phyloP scores from a whole-genome alignment of 495 filamentous ascomycete species.

The Achaetomiella virescens region DNA sequence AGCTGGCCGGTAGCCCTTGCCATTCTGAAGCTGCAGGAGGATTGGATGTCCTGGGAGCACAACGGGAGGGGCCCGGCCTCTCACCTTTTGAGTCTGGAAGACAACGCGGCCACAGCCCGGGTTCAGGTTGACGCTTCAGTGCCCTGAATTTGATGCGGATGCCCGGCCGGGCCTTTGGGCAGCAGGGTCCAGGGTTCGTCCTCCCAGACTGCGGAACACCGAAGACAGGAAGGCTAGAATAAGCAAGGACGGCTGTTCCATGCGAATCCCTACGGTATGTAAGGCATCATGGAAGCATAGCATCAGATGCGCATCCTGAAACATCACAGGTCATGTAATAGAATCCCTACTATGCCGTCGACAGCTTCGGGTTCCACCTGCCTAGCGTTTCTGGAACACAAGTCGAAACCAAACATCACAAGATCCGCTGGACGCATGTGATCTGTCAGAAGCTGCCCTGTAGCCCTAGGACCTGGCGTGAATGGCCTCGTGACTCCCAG shows the following conservation, averaged over 20 bases:
- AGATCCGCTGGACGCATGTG: neutral
- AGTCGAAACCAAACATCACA: neutral
- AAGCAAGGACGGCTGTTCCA: neutral
- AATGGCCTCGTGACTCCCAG: neutral
- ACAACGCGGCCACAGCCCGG: neutral
- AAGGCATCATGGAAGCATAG: neutral
- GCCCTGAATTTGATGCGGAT: neutral
- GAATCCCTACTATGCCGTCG: neutral
- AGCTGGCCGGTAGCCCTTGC: neutral
- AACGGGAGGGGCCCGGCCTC: neutral
- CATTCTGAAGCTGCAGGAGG: neutral
- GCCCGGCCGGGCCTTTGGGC: neutral
- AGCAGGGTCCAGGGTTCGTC: neutral
- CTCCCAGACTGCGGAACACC: neutral
- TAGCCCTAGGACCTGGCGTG: neutral
- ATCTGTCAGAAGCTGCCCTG: neutral
- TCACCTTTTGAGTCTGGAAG: neutral
- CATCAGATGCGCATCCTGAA: neutral
- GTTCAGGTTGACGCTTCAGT: conserved; percentile 1
- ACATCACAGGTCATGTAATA: neutral
- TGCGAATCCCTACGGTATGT: neutral
- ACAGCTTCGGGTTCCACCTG: neutral
- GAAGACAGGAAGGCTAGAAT: neutral
- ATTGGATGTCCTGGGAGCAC: neutral
- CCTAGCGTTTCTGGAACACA: neutral